Evolutionary conservation across 1,284 basidiomycete species (phyloP), one percentile per base, ranked within the genome.

Genomic region (Omphalotus olearius): DNA sequence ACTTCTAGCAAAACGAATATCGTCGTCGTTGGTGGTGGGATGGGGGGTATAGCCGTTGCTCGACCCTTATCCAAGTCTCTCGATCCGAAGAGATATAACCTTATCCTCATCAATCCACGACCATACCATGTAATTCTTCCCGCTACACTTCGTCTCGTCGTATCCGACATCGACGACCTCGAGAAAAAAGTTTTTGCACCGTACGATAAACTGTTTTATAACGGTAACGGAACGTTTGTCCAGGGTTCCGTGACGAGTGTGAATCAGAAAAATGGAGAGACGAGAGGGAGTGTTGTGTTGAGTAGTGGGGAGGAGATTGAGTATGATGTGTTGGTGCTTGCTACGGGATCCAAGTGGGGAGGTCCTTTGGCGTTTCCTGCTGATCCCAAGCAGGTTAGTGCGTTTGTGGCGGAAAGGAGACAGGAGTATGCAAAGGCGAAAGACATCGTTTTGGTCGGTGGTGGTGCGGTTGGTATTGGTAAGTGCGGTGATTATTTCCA

Each of bases 391-490:
- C 13, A 42, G n/a, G 63, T 62, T 14, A 72, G 76, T 3, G 65
- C 74, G 6, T 37, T 38, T 38, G 57, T 84, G 30, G 56, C 56
- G 3, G 55, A 63, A 1, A 80, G 77, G 75, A 69, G 78, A 33
- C 57, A 60, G 28, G 73, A 72, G 47, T 75, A 82, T 53, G 66
- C 70, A 37, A 64, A 66, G 1, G 78, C 83, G 0, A 67, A 70
- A 26, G 70, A 76, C 56, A 69, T 84, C 48, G 72, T 80, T 6
- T 64, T 87, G 38, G 78, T 72, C 7, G 85, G 84, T 39, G 84
- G 80, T 37, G 85, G 85, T 26, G 70, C 83, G 5, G 75, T 85
- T 26, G 83, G 80, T 6, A 64, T 77, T 46, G 85, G 83, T 83
- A 59, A 53, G 63, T 39, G 26, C 53, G 53, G 50, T 48, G 16